Percentiles rank a stretch among this genome's conserved stretches.
phyloP scores from a whole-genome alignment of 179 eudicot genomes.

The Sideroxylon spinosum region DNA sequence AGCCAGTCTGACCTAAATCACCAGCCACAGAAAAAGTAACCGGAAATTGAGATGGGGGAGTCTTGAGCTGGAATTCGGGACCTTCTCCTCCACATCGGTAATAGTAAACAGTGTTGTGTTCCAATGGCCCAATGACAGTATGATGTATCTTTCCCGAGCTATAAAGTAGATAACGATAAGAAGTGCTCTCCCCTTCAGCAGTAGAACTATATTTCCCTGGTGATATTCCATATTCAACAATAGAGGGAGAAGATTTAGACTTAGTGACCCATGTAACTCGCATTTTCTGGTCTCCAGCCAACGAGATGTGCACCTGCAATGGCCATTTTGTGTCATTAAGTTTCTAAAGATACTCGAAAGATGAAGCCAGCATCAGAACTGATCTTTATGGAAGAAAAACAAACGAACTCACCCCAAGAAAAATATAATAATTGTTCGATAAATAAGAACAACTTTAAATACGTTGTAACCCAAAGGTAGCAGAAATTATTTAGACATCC shows the following conservation, averaged over 20 bases:
- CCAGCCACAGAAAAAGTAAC: conserved; percentile 87
- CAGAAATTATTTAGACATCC: no score
- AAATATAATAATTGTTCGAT: background rate
- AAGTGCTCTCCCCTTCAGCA: conserved; percentile 71
- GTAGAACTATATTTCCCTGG: conserved; percentile 54
- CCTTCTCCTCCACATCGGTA: conserved; percentile 86
- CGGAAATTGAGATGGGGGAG: conserved; percentile 85
- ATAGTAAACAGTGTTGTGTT: conserved; percentile 59
- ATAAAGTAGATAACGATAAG: conserved; percentile 63
- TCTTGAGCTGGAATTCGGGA: conserved; percentile 67
- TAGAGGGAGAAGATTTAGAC: conserved; percentile 64
- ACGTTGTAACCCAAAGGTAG: no score
- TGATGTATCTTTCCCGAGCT: conserved; percentile 85
- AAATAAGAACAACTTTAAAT: no score
- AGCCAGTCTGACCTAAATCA: conserved; percentile 93
- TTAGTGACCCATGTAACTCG: conserved; percentile 81
- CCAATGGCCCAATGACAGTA: conserved; percentile 80
- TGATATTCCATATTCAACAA: conserved; percentile 80
- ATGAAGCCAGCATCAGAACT: background rate
- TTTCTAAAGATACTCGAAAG: background rate
- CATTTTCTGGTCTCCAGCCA: conserved; percentile 74
- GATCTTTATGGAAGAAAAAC: background rate
- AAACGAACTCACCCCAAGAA: conserved; percentile 1
- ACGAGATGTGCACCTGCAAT: conserved; percentile 79
- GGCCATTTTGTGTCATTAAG: conserved; percentile 4